Evolutionary conservation across 768 basidiomycete genomes (phyloP).

Genomic region (Myochromella boudieri): DNA sequence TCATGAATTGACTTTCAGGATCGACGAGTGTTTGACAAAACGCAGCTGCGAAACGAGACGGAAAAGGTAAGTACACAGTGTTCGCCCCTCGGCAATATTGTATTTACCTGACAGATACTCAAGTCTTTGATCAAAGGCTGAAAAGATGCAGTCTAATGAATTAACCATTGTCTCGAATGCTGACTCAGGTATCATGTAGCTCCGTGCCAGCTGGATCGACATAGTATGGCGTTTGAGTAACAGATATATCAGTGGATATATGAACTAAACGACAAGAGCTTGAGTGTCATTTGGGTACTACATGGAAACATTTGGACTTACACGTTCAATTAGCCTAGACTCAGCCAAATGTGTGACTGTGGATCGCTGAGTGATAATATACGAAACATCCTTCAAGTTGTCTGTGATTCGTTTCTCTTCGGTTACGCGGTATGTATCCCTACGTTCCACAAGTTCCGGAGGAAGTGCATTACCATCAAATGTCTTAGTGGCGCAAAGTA

Average conservation of each 20-base stretch:
- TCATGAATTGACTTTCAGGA: neutral
- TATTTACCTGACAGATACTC: conserved; percentile 5
- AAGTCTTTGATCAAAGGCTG: neutral
- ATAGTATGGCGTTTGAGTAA: neutral
- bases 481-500: neutral
- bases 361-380: neutral
- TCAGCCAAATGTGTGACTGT: neutral
- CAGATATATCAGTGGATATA: conserved; percentile 6
- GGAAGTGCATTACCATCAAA: neutral
- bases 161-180: neutral
- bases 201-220: conserved; percentile 1
- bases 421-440: neutral
- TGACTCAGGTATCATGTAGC: neutral
- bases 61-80: neutral
- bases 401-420: neutral
- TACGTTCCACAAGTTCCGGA: neutral
- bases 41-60: neutral
- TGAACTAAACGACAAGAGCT: conserved; percentile 1
- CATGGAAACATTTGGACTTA: neutral
- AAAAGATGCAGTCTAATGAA: neutral
- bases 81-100: neutral
- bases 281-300: neutral
- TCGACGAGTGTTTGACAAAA: conserved; percentile 7
- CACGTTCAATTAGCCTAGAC: neutral
- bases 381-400: neutral